Conservation (phyloP, 2,329 filamentous ascomycete species). For the Penicillium sp. region DNA sequence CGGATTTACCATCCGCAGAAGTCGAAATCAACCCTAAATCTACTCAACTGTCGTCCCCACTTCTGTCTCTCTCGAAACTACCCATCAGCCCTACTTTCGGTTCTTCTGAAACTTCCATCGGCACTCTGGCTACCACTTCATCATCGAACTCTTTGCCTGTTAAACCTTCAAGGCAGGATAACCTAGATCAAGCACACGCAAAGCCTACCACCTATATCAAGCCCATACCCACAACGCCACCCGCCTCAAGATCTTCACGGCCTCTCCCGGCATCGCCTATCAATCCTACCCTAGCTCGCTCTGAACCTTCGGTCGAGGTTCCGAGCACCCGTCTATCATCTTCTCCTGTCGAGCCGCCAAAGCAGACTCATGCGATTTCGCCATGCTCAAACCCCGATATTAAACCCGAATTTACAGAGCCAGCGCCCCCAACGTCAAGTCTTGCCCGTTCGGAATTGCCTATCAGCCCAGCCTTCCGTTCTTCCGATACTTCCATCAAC, state of each 20-base stretch:
- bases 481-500: not conserved
- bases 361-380: not conserved
- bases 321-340: not conserved
- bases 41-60: not conserved
- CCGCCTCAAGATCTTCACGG: slow-evolving; percentile 24
- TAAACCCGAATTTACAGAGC: not conserved
- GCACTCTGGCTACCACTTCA: not conserved
- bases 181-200: not conserved
- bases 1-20: not conserved
- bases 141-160: not conserved
- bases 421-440: slow-evolving; percentile 3
- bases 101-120: not conserved
- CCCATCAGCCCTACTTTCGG: slow-evolving; percentile 2
- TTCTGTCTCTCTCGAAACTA: not conserved
- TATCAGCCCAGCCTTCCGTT: slow-evolving; percentile 10
- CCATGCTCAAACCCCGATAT: not conserved
- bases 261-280: slow-evolving; percentile 34
- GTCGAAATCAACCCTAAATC: not conserved
- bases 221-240: not conserved
- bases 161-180: not conserved
- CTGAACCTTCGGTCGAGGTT: not conserved
- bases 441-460: slow-evolving; percentile 13
- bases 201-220: not conserved
- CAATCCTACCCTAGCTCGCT: slow-evolving; percentile 26
- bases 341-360: not conserved